Conservation (phyloP, 805 yeast species). For the Wickerhamomyces queroliae region DNA sequence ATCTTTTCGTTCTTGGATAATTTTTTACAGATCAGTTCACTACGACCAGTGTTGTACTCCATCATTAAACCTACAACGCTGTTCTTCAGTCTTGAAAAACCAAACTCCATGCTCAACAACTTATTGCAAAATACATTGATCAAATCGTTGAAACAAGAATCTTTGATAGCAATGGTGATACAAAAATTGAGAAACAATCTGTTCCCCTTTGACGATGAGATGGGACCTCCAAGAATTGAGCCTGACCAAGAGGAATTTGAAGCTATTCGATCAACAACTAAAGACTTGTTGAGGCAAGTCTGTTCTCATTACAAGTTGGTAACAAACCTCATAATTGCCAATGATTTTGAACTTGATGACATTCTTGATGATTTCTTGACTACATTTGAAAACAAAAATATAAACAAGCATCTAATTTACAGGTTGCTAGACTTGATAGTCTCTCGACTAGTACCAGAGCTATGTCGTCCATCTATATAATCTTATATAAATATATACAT, state of each 20-base stretch:
- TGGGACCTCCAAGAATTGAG: conserved; percentile 41
- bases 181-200: conserved; percentile 28
- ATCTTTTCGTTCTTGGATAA: conserved; percentile 20
- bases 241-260: conserved; percentile 36
- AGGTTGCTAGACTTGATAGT: conserved; percentile 36
- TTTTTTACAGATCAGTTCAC: conserved; percentile 10
- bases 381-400: conserved; percentile 28
- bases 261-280: conserved; percentile 22
- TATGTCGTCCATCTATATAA: conserved; percentile 6
- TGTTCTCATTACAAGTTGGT: conserved; percentile 12
- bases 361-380: conserved; percentile 27
- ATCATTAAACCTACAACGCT: conserved; percentile 18
- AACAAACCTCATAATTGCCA: conserved; percentile 15
- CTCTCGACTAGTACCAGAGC: conserved; percentile 34
- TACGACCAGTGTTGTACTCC: conserved; percentile 28
- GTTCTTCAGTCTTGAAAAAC: conserved; percentile 6
- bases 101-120: conserved; percentile 17
- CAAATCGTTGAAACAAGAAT: conserved; percentile 10
- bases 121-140: conserved; percentile 14
- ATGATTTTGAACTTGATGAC: conserved; percentile 18
- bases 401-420: conserved; percentile 39
- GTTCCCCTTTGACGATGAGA: conserved; percentile 43
- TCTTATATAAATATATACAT: conserved; percentile 1
- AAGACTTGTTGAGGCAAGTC: conserved; percentile 20
- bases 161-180: conserved; percentile 18